These are phyloP conservation scores for Helotiales sp. DNA, from an alignment of 2,329 filamentous ascomycete species.

Conservation along the genomic window DNA sequence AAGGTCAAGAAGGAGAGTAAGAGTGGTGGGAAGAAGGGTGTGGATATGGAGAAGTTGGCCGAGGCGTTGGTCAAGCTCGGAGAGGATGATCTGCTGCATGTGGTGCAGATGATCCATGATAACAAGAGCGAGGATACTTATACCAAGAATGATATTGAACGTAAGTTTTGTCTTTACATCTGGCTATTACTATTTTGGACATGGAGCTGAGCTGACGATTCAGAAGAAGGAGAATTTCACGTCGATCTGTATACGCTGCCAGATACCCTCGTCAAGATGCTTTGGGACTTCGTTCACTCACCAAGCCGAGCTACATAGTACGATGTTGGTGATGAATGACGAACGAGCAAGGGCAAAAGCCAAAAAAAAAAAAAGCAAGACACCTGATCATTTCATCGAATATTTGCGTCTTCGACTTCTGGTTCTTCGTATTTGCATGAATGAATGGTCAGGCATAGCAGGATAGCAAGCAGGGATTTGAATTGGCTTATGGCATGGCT, in stretches of 20 bases:
- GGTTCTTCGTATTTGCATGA: neutral
- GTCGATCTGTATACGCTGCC: slow-evolving; percentile 98
- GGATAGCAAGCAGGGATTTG: slow-evolving; percentile 10
- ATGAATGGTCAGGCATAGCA: neutral
- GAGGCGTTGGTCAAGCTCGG: slow-evolving; percentile 85
- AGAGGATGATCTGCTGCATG: slow-evolving; percentile 90
- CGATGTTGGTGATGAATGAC: no score
- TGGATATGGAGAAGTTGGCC: slow-evolving; percentile 96
- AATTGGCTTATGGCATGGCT: slow-evolving; percentile 3
- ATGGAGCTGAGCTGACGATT: slow-evolving; percentile 5
- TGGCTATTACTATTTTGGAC: neutral
- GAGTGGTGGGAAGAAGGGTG: slow-evolving; percentile 63
- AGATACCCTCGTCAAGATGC: slow-evolving; percentile 83
- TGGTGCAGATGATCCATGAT: slow-evolving; percentile 98
- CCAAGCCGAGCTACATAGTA: slow-evolving; percentile 2
- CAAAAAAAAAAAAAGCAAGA: no score
- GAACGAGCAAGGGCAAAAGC: no score
- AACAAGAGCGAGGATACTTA: slow-evolving; percentile 94
- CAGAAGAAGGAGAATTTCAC: slow-evolving; percentile 87
- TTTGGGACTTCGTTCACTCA: slow-evolving; percentile 79
- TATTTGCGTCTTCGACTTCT: neutral
- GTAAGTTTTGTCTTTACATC: slow-evolving; percentile 54
- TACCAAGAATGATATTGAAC: slow-evolving; percentile 95
- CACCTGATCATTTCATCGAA: neutral
- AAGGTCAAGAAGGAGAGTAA: slow-evolving; percentile 67